These are phyloP conservation scores for Sabuloglossum arenarium DNA, from an alignment of 495 filamentous ascomycete genomes.

Conservation along the genomic window DNA sequence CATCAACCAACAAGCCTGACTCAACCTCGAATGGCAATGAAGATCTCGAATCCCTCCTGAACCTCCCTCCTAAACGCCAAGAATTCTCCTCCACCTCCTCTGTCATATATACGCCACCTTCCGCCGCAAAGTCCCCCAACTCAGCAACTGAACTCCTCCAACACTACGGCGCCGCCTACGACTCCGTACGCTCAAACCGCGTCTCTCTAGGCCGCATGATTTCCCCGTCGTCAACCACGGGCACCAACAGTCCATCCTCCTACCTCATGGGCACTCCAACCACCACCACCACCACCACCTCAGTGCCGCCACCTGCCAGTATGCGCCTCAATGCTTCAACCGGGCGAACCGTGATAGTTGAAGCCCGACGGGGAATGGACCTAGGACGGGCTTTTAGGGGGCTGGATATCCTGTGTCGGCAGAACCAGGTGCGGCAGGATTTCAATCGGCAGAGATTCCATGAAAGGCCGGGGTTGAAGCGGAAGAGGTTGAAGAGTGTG, in stretches of 20 bases:
- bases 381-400: slow-evolving; percentile 29
- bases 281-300: background rate
- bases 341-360: slow-evolving; percentile 37
- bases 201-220: slow-evolving; percentile 3
- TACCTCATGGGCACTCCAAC: slow-evolving; percentile 4
- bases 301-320: too few species aligned
- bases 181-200: background rate
- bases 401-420: slow-evolving; percentile 23
- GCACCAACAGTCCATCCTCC: background rate
- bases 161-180: background rate
- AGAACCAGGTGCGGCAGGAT: slow-evolving; percentile 34
- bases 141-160: background rate
- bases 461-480: slow-evolving; percentile 50
- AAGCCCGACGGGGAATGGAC: slow-evolving; percentile 23
- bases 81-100: background rate
- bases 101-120: too few species aligned
- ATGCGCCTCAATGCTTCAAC: slow-evolving; percentile 16
- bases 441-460: slow-evolving; percentile 35
- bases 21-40: background rate
- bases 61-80: background rate
- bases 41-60: background rate
- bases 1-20: too few species aligned
- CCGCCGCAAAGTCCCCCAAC: too few species aligned
- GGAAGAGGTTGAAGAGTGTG: slow-evolving; percentile 45
- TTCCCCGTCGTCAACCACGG: background rate